A percentile compares a stretch with the other conserved stretches of the same genome.
These are phyloP conservation scores for Malassezia nana DNA, from an alignment of 1,284 basidiomycete genomes.

Conservation along the genomic window DNA sequence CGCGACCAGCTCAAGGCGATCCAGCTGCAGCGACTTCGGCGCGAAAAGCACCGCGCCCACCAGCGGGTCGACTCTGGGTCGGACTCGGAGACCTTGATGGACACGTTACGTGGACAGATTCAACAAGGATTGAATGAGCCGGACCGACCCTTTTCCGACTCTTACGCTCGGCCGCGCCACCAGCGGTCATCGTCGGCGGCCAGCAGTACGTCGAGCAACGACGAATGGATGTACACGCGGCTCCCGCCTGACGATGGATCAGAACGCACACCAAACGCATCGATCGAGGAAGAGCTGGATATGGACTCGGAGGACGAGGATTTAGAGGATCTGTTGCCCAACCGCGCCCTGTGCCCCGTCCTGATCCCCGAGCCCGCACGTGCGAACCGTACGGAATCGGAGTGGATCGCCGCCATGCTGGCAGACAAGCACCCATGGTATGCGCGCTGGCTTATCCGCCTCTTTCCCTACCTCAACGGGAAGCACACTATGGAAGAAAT, in stretches of 20 bases:
- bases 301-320: slow-evolving; percentile 24
- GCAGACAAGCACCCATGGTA: slow-evolving; percentile 57
- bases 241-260: neutral
- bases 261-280: neutral
- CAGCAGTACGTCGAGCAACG: slow-evolving; percentile 2
- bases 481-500: slow-evolving; percentile 46
- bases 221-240: slow-evolving; percentile 8
- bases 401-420: slow-evolving; percentile 73
- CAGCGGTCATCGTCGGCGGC: neutral
- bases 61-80: neutral
- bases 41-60: slow-evolving; percentile 1
- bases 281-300: slow-evolving; percentile 29
- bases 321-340: slow-evolving; percentile 9
- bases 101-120: slow-evolving; percentile 3
- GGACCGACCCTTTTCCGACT: neutral
- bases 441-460: slow-evolving; percentile 15
- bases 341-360: slow-evolving; percentile 47
- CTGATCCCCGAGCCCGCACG: slow-evolving; percentile 72
- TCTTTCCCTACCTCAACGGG: slow-evolving; percentile 43
- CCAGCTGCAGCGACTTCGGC: slow-evolving; percentile 7
- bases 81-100: slow-evolving; percentile 10
- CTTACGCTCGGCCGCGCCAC: neutral
- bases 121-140: neutral
- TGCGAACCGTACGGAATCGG: slow-evolving; percentile 63
- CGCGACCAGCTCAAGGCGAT: slow-evolving; percentile 58